Percentiles rank a stretch among this genome's conserved stretches.
Evolutionary conservation across 2,329 filamentous ascomycete genomes (phyloP).

Genomic region (Microcyclospora pomicola): DNA sequence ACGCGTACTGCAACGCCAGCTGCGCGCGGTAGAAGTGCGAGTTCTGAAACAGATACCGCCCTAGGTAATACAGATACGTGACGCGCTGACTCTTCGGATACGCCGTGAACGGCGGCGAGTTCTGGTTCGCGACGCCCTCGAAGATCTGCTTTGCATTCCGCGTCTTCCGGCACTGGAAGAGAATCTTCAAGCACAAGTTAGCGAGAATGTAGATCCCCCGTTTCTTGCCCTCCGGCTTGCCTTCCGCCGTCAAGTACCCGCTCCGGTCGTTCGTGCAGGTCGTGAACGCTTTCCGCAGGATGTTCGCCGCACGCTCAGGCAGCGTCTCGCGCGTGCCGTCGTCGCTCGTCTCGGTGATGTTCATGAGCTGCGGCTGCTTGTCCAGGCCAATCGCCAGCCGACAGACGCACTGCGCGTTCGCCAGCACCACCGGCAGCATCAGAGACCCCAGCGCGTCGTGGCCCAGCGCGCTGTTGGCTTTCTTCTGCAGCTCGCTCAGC

Average conservation of each 20-base stretch:
- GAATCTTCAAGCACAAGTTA: slow-evolving; percentile 74
- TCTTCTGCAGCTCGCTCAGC: slow-evolving; percentile 62
- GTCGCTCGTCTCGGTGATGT: slow-evolving; percentile 28
- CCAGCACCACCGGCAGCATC: slow-evolving; percentile 71
- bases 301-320: slow-evolving; percentile 76
- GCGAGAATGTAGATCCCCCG: slow-evolving; percentile 82
- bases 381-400: slow-evolving; percentile 75
- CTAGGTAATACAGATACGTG: slow-evolving; percentile 88
- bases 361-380: slow-evolving; percentile 60
- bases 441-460: slow-evolving; percentile 68
- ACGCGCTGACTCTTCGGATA: slow-evolving; percentile 81
- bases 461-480: slow-evolving; percentile 68
- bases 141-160: slow-evolving; percentile 79
- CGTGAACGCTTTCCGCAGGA: slow-evolving; percentile 80
- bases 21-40: slow-evolving; percentile 69
- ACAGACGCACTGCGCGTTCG: slow-evolving; percentile 65
- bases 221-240: slow-evolving; percentile 69
- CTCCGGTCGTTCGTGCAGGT: slow-evolving; percentile 74
- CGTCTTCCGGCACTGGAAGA: slow-evolving; percentile 78
- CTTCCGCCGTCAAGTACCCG: slow-evolving; percentile 31
- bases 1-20: slow-evolving; percentile 63
- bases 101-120: slow-evolving; percentile 60
- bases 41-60: slow-evolving; percentile 76
- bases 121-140: slow-evolving; percentile 65
- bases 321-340: slow-evolving; percentile 60